phyloP scores from a whole-genome alignment of 306 rosid genomes.

The Astragalus membranaceus region DNA sequence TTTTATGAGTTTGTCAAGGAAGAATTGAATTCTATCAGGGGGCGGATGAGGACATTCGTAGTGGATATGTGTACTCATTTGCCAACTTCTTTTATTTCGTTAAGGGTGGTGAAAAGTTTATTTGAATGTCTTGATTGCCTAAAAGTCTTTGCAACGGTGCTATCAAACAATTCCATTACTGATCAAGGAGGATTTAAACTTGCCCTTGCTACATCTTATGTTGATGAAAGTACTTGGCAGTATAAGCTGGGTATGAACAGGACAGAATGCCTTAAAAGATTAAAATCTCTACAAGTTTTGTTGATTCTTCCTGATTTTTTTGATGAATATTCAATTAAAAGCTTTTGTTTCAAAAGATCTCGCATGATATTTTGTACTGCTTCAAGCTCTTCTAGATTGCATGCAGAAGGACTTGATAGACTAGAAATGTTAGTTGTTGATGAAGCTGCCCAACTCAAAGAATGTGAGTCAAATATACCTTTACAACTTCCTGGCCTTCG shows the following conservation, averaged over 20 bases:
- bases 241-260: slow-evolving; percentile 15
- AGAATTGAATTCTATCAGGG: slow-evolving; percentile 10
- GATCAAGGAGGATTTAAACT: slow-evolving; percentile 14
- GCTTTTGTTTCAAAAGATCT: slow-evolving; percentile 27
- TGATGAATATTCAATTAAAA: slow-evolving; percentile 20
- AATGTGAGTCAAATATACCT: slow-evolving; percentile 38
- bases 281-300: slow-evolving; percentile 22
- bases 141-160: slow-evolving; percentile 6
- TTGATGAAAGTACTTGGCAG: slow-evolving; percentile 20
- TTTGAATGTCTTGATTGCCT: slow-evolving; percentile 32
- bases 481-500: slow-evolving; percentile 34
- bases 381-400: slow-evolving; percentile 36
- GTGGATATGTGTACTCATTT: slow-evolving; percentile 40
- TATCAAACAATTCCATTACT: slow-evolving; percentile 17
- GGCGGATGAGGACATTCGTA: slow-evolving; percentile 21
- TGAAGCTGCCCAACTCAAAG: slow-evolving; percentile 50
- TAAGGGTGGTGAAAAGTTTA: slow-evolving; percentile 21
- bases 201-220: slow-evolving; percentile 10
- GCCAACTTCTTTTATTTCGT: slow-evolving; percentile 31
- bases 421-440: slow-evolving; percentile 37
- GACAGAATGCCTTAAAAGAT: slow-evolving; percentile 33
- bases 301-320: slow-evolving; percentile 26
- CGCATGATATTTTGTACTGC: slow-evolving; percentile 38
- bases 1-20: slow-evolving; percentile 22
- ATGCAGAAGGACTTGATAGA: slow-evolving; percentile 14